These are phyloP conservation scores for Mycena citricolor DNA, from an alignment of 1,284 basidiomycete species.

Conservation along the genomic window DNA sequence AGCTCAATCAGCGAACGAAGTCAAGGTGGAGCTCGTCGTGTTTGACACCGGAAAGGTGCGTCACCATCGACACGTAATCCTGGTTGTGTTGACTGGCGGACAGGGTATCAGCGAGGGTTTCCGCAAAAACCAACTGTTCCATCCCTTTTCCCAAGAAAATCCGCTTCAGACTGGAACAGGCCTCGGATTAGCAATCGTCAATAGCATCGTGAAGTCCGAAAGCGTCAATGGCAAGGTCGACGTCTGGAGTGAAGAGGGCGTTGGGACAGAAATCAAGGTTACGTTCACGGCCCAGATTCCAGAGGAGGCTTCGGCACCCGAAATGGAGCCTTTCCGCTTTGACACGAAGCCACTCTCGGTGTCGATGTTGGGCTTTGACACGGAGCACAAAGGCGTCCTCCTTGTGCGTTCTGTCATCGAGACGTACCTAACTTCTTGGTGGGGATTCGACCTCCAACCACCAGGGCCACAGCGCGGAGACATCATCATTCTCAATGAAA, in stretches of 20 bases:
- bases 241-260: conserved; percentile 84
- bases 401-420: conserved; percentile 65
- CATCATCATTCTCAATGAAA: conserved; percentile 84
- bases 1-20: conserved; percentile 52
- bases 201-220: conserved; percentile 86
- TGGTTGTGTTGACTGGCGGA: no score
- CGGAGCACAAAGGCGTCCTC: conserved; percentile 64
- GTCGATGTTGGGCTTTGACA: conserved; percentile 75
- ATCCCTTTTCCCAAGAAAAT: conserved; percentile 95
- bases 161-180: conserved; percentile 92
- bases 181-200: conserved; percentile 95
- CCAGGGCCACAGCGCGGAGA: conserved; percentile 56
- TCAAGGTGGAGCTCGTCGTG: conserved; percentile 84
- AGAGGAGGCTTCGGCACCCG: conserved; percentile 37
- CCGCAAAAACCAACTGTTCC: conserved; percentile 83
- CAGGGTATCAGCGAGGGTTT: conserved; percentile 18
- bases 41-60: conserved; percentile 86
- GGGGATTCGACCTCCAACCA: conserved; percentile 64
- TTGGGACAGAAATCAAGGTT: conserved; percentile 93
- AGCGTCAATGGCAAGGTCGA: conserved; percentile 88
- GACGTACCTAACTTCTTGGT: conserved; percentile 73
- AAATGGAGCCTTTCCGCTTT: conserved; percentile 48
- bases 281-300: conserved; percentile 76
- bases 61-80: neutral
- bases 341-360: conserved; percentile 56